These are phyloP conservation scores for Cenchrus purpureus DNA, from an alignment of 176 grass and related monocot genomes.

Conservation along the genomic window DNA sequence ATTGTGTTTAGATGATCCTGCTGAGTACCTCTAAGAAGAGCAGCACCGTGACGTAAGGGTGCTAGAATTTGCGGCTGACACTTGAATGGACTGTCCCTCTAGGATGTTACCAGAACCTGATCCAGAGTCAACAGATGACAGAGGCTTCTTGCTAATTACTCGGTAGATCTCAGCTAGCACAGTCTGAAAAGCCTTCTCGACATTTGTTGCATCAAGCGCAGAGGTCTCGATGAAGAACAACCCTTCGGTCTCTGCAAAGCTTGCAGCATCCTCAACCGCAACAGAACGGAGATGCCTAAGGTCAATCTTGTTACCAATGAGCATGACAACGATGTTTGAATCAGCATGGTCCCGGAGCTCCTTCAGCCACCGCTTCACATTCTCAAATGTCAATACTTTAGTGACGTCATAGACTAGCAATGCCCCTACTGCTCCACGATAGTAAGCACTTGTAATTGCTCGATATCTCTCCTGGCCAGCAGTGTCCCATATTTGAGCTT, in stretches of 20 bases:
- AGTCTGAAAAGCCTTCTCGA: constrained; percentile 49
- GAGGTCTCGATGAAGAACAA: constrained; percentile 55
- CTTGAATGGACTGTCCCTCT: constrained; percentile 11
- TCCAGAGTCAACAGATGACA: too few relatives aligned
- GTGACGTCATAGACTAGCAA: constrained; percentile 57
- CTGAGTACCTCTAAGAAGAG: not conserved
- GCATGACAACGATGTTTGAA: not conserved
- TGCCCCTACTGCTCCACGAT: constrained; percentile 52
- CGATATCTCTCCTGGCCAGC: constrained; percentile 46
- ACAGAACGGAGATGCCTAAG: constrained; percentile 52
- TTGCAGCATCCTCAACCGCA: constrained; percentile 45
- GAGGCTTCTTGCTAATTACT: constrained; percentile 47
- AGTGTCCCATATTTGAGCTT: constrained; percentile 43
- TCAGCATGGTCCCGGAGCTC: constrained; percentile 54
- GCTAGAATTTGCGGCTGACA: too few relatives aligned
- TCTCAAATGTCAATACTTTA: constrained; percentile 47
- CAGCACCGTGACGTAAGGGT: too few relatives aligned
- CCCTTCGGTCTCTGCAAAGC: constrained; percentile 47
- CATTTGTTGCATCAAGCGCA: constrained; percentile 48
- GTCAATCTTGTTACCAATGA: constrained; percentile 38
- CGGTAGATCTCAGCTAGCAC: constrained; percentile 48
- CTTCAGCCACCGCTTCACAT: constrained; percentile 53
- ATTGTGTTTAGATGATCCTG: not conserved
- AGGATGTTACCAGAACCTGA: constrained; percentile 6
- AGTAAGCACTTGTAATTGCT: constrained; percentile 56